A percentile compares a stretch with the other conserved stretches of the same genome.
Evolutionary conservation across 768 basidiomycete genomes (phyloP).

Genomic region (Collybia sordida): DNA sequence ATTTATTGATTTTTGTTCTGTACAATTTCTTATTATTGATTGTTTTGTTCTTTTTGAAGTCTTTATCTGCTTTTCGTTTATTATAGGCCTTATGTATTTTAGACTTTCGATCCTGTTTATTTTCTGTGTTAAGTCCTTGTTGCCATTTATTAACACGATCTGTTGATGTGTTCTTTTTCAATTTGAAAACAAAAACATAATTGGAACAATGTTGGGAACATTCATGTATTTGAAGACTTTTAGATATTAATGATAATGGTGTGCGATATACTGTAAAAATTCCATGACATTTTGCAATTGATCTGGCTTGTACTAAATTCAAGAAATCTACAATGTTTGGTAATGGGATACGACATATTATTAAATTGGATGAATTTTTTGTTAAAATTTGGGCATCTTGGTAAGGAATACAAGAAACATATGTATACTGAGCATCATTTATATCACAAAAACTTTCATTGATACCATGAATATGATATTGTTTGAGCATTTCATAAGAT

Average conservation of each 20-base stretch:
- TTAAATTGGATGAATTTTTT: neutral
- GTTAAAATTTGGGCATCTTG: neutral
- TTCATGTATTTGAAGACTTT: neutral
- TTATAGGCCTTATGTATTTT: too few relatives aligned
- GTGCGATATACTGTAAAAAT: neutral
- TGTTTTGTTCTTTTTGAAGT: too few relatives aligned
- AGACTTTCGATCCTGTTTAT: too few relatives aligned
- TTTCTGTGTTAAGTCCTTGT: too few relatives aligned
- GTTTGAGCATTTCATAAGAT: slow-evolving; percentile 1
- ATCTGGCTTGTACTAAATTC: neutral
- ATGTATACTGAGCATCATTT: neutral
- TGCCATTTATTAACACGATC: too few relatives aligned
- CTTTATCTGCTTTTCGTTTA: too few relatives aligned
- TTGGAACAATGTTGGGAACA: neutral
- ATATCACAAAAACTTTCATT: neutral
- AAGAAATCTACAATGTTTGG: neutral
- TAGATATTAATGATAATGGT: neutral
- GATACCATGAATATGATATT: neutral
- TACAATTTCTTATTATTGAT: too few relatives aligned
- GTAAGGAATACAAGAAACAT: neutral
- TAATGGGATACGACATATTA: neutral
- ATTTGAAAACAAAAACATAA: neutral
- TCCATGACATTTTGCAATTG: neutral
- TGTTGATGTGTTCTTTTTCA: too few relatives aligned
- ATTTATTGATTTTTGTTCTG: too few relatives aligned